Evolutionary conservation across 176 grass and related monocot genomes (phyloP).

Genomic region (Oryza coarctata): DNA sequence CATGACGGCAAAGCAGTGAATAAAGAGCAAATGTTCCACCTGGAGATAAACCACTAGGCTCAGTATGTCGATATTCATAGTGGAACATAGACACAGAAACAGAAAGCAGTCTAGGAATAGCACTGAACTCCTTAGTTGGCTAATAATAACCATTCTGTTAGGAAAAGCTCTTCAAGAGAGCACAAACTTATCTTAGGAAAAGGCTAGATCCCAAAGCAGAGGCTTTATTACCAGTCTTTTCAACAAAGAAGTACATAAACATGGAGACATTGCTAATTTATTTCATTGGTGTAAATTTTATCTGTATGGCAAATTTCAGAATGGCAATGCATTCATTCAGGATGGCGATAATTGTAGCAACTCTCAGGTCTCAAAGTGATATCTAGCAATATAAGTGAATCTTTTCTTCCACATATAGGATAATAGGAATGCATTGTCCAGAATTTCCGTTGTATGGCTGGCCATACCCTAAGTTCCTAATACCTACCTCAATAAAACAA

Average conservation of each 20-base stretch:
- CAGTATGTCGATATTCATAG: slow-evolving; percentile 9
- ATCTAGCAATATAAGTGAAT: neutral
- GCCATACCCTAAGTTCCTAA: neutral
- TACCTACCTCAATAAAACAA: slow-evolving; percentile 13
- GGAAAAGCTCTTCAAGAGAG: neutral
- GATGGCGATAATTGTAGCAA: neutral
- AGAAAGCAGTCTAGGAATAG: neutral
- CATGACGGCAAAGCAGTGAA: slow-evolving; percentile 80
- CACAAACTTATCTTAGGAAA: neutral
- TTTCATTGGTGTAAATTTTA: neutral
- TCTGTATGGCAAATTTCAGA: neutral
- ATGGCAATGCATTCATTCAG: neutral
- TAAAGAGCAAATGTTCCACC: slow-evolving; percentile 94
- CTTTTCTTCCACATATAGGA: neutral
- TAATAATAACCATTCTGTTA: neutral
- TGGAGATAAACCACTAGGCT: slow-evolving; percentile 31
- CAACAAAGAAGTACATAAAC: neutral
- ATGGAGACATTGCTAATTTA: neutral
- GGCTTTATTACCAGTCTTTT: neutral
- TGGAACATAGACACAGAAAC: neutral
- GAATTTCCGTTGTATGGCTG: neutral
- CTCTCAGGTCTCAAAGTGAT: neutral
- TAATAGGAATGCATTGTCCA: neutral
- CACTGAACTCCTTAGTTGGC: neutral
- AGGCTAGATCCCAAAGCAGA: neutral